phyloP scores from a whole-genome alignment of 805 yeast species.

The Ogataea philodendri region DNA sequence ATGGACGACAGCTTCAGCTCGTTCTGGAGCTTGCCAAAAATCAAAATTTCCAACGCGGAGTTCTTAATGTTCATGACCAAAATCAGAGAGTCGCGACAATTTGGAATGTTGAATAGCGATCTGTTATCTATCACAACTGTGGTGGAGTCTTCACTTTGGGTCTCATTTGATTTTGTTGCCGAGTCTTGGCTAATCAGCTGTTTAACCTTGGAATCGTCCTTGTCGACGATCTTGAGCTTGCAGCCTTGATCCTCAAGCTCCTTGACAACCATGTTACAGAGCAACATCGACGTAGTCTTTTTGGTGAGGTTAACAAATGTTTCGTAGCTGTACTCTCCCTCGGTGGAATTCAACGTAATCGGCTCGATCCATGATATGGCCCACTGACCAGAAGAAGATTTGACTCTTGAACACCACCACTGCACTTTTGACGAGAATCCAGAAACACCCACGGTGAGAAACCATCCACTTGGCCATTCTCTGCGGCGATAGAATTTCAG shows the following conservation, averaged over 20 bases:
- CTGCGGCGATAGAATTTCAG: slow-evolving; percentile 43
- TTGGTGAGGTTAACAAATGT: slow-evolving; percentile 42
- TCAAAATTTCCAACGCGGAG: slow-evolving; percentile 31
- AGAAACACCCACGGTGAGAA: slow-evolving; percentile 40
- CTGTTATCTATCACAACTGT: slow-evolving; percentile 36
- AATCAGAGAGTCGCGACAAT: slow-evolving; percentile 36
- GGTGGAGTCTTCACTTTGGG: slow-evolving; percentile 29
- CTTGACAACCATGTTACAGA: slow-evolving; percentile 52
- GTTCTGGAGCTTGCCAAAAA: slow-evolving; percentile 34
- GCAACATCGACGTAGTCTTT: slow-evolving; percentile 45
- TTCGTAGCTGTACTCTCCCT: slow-evolving; percentile 26
- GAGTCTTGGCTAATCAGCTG: slow-evolving; percentile 30
- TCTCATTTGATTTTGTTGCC: slow-evolving; percentile 22
- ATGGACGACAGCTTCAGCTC: slow-evolving; percentile 28
- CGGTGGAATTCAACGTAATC: slow-evolving; percentile 16
- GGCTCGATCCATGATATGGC: slow-evolving; percentile 49
- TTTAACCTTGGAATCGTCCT: slow-evolving; percentile 20
- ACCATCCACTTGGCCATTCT: slow-evolving; percentile 60
- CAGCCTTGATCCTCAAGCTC: slow-evolving; percentile 44
- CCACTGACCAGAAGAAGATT: slow-evolving; percentile 53
- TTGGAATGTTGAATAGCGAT: slow-evolving; percentile 36
- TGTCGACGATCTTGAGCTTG: slow-evolving; percentile 34
- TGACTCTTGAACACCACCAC: slow-evolving; percentile 55
- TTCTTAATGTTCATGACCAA: slow-evolving; percentile 31
- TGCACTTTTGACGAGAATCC: slow-evolving; percentile 37